phyloP scores from a whole-genome alignment of 148 eudicot species.

The Rhododendron mucronatum region DNA sequence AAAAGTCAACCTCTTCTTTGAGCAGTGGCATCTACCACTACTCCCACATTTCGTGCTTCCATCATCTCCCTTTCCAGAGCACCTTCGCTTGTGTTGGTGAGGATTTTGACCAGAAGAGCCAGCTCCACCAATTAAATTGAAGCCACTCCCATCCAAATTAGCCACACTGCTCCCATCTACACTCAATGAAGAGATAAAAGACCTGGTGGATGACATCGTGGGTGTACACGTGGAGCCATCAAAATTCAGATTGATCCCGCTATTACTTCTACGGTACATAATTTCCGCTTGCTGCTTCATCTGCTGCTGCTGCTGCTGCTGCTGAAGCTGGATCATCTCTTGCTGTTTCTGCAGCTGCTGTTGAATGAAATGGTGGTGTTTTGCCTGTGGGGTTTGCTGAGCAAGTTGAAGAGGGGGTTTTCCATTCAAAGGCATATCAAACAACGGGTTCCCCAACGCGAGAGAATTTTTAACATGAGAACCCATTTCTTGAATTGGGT shows the following conservation, averaged over 20 bases:
- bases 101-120: slow-evolving; percentile 53
- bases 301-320: slow-evolving; percentile 29
- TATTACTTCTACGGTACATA: slow-evolving; percentile 51
- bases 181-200: slow-evolving; percentile 81
- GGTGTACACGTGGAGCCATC: slow-evolving; percentile 62
- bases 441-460: slow-evolving; percentile 46
- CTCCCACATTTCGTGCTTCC: slow-evolving; percentile 71
- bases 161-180: slow-evolving; percentile 69
- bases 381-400: slow-evolving; percentile 31
- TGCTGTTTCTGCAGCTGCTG: slow-evolving; percentile 39
- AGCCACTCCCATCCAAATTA: slow-evolving; percentile 50
- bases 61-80: slow-evolving; percentile 58
- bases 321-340: slow-evolving; percentile 35
- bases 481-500: slow-evolving; percentile 35
- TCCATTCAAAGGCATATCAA: slow-evolving; percentile 42
- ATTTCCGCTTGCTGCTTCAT: slow-evolving; percentile 58
- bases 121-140: slow-evolving; percentile 49
- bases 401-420: slow-evolving; percentile 39
- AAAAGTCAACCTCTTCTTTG: slow-evolving; percentile 70
- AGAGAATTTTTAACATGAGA: slow-evolving; percentile 48
- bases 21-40: slow-evolving; percentile 79
- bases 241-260: slow-evolving; percentile 66
- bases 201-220: slow-evolving; percentile 72
- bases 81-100: slow-evolving; percentile 51
- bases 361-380: slow-evolving; percentile 31